Base-by-base conservation (phyloP, 495 filamentous ascomycete genomes). In the Tetracladium marchalianum region DNA sequence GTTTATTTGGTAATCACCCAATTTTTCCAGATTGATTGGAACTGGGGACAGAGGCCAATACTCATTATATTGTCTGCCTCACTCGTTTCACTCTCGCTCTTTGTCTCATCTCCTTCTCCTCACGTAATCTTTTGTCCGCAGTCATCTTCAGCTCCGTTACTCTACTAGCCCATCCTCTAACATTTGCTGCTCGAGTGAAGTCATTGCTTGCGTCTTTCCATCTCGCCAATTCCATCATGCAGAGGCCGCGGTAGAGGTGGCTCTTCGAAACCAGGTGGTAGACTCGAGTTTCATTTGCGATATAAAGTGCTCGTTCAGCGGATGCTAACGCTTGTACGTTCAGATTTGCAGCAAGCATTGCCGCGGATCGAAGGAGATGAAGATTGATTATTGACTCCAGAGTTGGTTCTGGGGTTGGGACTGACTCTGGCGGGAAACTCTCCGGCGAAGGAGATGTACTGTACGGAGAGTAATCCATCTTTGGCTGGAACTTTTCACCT, bases 161-260 rank as follows among this genome's bases (percentile, higher is more conserved):
- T 16, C 36, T 41, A 1, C 9, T 10, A 8, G 31, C 35, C 44
- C 39, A 47, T 1, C 33, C 34, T 19, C 45, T 34, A 15, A 47
- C 16, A 36, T 40, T 44, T 9, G 35, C 45, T 10, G 50, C 44
- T 44, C 18, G 41, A 0, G 41, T 48, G 13, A 49, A 49, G 11
- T 41, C 51, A 11, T 11, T 12, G 19, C 46, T 44, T 8, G 51
- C 51, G 11, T 53, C 51, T 22, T 41, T 39, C 35, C 41, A 53
- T 17, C 36, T 15, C 7, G 24, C 34, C 41, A 49, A 13, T 9
- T 31, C 16, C 35, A 35, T 45, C 15, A 53, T 24, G 5, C 31
- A 39, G 4, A 49, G 19, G 0, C 46, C 45, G 11, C 51, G 17
- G 32, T 53, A 49, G 1, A 49, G 22, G 12, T 49, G 45, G 11